A percentile compares a stretch with the other conserved stretches of the same genome.
These are phyloP conservation scores for Metarhizium anisopliae DNA, from an alignment of 2,329 filamentous ascomycete genomes.

Conservation along the genomic window DNA sequence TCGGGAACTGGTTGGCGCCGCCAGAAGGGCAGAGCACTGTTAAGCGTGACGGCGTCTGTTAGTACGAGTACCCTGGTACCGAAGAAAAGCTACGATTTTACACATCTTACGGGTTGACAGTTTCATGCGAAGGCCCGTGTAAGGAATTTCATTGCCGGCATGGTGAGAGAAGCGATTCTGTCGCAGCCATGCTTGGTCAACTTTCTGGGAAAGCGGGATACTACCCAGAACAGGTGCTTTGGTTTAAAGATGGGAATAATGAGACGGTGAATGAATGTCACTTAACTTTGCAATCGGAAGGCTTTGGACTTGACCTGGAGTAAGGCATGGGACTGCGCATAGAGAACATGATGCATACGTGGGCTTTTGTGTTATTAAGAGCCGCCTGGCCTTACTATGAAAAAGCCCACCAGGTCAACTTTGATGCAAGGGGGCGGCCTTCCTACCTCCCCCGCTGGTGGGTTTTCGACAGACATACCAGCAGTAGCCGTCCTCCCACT, in stretches of 20 bases:
- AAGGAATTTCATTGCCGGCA: not conserved
- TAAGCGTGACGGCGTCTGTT: not conserved
- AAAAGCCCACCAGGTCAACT: too few relatives aligned
- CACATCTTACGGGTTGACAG: not conserved
- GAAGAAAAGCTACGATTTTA: not conserved
- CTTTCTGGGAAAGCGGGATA: not conserved
- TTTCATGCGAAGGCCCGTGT: not conserved
- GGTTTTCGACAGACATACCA: too few relatives aligned
- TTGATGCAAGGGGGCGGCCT: too few relatives aligned
- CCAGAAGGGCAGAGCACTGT: not conserved
- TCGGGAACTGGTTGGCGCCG: not conserved
- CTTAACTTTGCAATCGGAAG: not conserved
- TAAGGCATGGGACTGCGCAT: not conserved
- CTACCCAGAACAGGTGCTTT: not conserved
- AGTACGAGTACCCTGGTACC: not conserved
- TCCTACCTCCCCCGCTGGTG: too few relatives aligned
- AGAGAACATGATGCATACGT: not conserved
- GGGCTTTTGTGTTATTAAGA: not conserved
- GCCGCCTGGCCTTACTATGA: not conserved
- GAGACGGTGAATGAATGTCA: not conserved
- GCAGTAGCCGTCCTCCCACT: too few relatives aligned
- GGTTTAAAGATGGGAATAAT: not conserved
- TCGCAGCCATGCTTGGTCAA: not conserved
- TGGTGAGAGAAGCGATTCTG: not conserved
- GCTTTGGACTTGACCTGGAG: not conserved